Evolutionary conservation across 306 rosid genomes (phyloP).

Genomic region (Arachis stenosperma): DNA sequence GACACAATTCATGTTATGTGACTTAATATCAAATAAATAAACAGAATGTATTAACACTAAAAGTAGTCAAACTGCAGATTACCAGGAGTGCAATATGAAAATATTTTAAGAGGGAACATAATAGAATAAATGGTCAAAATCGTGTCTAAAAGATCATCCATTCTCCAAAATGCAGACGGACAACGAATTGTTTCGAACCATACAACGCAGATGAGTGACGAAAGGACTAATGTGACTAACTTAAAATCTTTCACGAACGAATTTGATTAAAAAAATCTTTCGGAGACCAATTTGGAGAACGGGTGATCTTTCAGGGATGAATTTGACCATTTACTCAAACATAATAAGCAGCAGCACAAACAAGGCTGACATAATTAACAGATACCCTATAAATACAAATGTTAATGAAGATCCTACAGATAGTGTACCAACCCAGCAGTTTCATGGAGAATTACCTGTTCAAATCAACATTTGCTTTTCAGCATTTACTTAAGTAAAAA

Average conservation of each 20-base stretch:
- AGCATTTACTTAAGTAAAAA: conserved; percentile 62
- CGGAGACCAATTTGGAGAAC: too few relatives aligned
- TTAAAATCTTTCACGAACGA: too few relatives aligned
- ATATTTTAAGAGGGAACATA: conserved; percentile 21
- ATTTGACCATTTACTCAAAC: too few relatives aligned
- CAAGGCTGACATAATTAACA: conserved; percentile 18
- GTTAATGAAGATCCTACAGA: conserved; percentile 40
- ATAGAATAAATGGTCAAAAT: too few relatives aligned
- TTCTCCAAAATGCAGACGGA: too few relatives aligned
- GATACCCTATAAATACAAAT: conserved; percentile 17
- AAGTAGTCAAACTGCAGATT: conserved; percentile 31
- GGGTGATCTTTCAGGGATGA: too few relatives aligned
- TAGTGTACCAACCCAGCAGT: conserved; percentile 47
- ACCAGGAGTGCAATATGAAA: conserved; percentile 23
- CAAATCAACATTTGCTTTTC: conserved; percentile 57
- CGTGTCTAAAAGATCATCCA: too few relatives aligned
- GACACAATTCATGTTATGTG: conserved; percentile 7
- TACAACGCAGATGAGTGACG: too few relatives aligned
- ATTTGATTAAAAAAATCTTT: too few relatives aligned
- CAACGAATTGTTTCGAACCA: too few relatives aligned
- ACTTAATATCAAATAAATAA: conserved; percentile 16
- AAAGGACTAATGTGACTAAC: too few relatives aligned
- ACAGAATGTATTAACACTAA: conserved; percentile 9
- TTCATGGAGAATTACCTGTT: conserved; percentile 74
- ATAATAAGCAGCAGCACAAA: neutral